These are phyloP conservation scores for Themeda triandra DNA, from an alignment of 176 grass and related monocot genomes.

Conservation along the genomic window DNA sequence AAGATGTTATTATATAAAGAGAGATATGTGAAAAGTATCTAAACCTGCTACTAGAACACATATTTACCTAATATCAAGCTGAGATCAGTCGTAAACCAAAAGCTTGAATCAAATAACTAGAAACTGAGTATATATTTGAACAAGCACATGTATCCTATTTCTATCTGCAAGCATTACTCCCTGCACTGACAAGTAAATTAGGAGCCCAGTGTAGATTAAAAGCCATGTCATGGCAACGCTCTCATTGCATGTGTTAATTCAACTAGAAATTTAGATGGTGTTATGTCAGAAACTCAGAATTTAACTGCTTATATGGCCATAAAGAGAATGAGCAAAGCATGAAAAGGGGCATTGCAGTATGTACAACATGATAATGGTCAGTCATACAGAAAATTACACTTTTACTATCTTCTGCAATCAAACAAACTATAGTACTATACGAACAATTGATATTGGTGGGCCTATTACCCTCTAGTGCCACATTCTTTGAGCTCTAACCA, in stretches of 20 bases:
- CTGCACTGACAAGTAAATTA: no score
- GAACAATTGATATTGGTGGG: background rate
- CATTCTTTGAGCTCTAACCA: background rate
- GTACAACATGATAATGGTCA: background rate
- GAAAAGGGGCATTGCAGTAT: background rate
- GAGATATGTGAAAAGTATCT: no score
- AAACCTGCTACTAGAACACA: no score
- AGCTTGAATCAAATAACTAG: no score
- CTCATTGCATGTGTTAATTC: background rate
- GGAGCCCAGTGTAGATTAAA: no score
- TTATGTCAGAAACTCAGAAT: background rate
- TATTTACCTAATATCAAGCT: no score
- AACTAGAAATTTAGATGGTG: background rate
- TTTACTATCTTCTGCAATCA: background rate
- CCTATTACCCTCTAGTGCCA: background rate
- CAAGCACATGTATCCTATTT: no score
- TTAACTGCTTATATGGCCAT: background rate
- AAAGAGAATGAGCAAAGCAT: background rate
- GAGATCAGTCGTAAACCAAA: no score
- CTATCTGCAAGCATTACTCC: no score
- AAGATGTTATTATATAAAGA: no score
- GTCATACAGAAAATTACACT: background rate
- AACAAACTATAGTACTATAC: background rate
- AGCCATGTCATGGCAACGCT: no score
- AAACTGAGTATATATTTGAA: no score